Evolutionary conservation across 139 green algal species (phyloP), one percentile per base, ranked within the genome.

Genomic region (Eudorina sp.): DNA sequence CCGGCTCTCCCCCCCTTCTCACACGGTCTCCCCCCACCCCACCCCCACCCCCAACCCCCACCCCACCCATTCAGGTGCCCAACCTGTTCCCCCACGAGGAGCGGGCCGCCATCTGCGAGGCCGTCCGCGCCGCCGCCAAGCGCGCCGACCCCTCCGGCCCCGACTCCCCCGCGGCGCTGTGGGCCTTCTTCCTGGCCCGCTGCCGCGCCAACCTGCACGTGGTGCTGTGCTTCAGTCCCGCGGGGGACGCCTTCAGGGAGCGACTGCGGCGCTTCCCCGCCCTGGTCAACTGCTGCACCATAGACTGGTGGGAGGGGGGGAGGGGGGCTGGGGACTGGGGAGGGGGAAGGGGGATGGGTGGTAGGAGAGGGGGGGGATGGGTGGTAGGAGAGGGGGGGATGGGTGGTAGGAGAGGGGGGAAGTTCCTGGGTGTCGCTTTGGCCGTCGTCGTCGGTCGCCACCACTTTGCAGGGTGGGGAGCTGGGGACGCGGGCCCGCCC

Each of bases 31-130:
- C 55, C 55, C 55, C 19, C 55, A 46, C 31, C 64, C 31, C 16
- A 43, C 64, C 31, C 64, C 31, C 64, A 11, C 64, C 9, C 64
- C 31, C n/a, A 43, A 46, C 66, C 31, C 38, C 70, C 70, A 18
- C 13, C 38, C 34, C n/a, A 23, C 41, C 58, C 1, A 19, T 34
- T 46, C 74, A 95, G 88, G 93, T 97, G 9, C 93, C 95, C 75
- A 96, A 96, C 88, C 86, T 97, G 68, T 97, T 97, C 89, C 84
- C 92, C 1, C 91, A 95, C 64, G 95, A 97, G 68, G 94, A 97
- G 90, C 92, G 93, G 23, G 55, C 92, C 25, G 75, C 90, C 41
- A 90, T 97, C 25, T 89, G 90, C 14, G 94, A 96, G 89, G 60
- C 84, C 38, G 86, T 90, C 38, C 85, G 90, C 51, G 21, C 81